Conservation (phyloP, 148 eudicot species). For the Rhododendron molle region DNA sequence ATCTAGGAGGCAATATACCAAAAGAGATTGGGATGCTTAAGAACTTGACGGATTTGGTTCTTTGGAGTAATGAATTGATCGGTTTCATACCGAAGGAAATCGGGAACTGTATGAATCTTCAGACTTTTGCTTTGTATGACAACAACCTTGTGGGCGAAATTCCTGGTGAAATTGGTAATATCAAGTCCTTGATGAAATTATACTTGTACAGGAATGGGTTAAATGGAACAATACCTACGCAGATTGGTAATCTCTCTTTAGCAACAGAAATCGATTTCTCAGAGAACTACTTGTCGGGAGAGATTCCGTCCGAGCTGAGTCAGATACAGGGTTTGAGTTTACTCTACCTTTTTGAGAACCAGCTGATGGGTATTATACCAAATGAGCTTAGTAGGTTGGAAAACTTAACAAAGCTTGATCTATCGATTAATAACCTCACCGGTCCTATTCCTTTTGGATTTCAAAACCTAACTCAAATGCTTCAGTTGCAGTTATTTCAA, state of each 20-base stretch:
- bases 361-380: conserved; percentile 71
- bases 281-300: conserved; percentile 64
- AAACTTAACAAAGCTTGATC: conserved; percentile 74
- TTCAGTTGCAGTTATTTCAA: conserved; percentile 70
- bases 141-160: conserved; percentile 77
- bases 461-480: conserved; percentile 59
- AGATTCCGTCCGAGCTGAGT: conserved; percentile 69
- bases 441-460: conserved; percentile 83
- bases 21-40: conserved; percentile 69
- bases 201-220: conserved; percentile 73
- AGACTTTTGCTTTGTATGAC: conserved; percentile 73
- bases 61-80: conserved; percentile 67
- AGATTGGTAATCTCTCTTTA: conserved; percentile 74
- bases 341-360: conserved; percentile 75
- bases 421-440: conserved; percentile 72
- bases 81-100: conserved; percentile 76
- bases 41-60: conserved; percentile 61
- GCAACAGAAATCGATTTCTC: conserved; percentile 83
- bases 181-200: conserved; percentile 43
- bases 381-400: conserved; percentile 51
- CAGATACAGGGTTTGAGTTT: conserved; percentile 51
- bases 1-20: conserved; percentile 61
- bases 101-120: conserved; percentile 71
- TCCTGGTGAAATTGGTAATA: conserved; percentile 65
- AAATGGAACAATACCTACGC: conserved; percentile 82